Base-by-base conservation (phyloP, 495 filamentous ascomycete genomes). In the Terfezia claveryi region DNA sequence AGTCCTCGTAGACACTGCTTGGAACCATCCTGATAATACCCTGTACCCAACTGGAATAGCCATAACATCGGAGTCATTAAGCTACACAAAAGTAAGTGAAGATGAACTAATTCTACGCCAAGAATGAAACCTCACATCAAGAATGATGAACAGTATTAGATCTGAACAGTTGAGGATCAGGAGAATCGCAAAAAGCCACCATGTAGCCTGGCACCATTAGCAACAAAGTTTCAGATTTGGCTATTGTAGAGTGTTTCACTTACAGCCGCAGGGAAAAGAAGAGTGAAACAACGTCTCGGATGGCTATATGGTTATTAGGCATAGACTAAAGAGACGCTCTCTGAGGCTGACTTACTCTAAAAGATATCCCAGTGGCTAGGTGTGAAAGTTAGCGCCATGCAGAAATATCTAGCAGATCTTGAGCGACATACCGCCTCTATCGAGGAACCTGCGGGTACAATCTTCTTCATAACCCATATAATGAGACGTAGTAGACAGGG, bases 401-500 rank as follows among this genome's bases (percentile, higher is more conserved):
- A 46, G 41, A 46, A 46, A 46, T 14, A 6, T 46, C 8, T 14
- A 20, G 3, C 17, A 4, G 17, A 46, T 46, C 4, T 46, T 14
- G 41, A 20, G 41, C 41, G 12, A 20, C 17, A 65, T 54, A 71
- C 70, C 52, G 73, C 72, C 68, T 71, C 75, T 20, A 70, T 58
- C 17, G 59, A 56, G 23, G 59, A 68, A 23, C 65, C 60, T n/a
- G 61, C 27, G 2, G 72, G 73, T 5, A 71, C 70, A n/a, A 78
- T 37, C 51, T 75, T 78, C 2, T 74, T 77, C 10, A 68, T 37
- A 7, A 73, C 44, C 80, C 82, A 85, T 55, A 85, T 83, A 36
- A 79, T 69, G 49, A 85, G 70, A 14, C 81, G 76, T 36, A 85
- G 74, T 74, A 83, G 80, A 61, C 79, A 83, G 1, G 81, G 81